Conservation (phyloP, 2,329 filamentous ascomycete genomes). For the Curvularia sp. region DNA sequence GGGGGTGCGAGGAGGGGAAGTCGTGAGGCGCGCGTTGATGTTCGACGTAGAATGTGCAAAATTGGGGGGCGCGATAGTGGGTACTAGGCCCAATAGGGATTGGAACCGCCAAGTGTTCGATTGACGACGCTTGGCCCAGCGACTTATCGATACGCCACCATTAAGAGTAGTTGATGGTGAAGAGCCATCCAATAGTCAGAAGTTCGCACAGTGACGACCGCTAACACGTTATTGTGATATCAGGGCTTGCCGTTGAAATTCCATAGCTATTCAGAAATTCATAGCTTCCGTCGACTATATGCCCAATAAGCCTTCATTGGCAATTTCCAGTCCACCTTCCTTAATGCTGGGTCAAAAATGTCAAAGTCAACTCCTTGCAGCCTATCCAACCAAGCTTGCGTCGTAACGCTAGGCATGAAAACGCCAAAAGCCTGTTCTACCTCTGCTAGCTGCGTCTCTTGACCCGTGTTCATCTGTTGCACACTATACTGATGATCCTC, state of each 20-base stretch:
- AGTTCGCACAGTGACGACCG: not conserved
- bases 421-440: slow-evolving; percentile 77
- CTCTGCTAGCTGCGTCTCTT: slow-evolving; percentile 57
- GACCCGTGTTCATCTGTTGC: slow-evolving; percentile 45
- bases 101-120: slow-evolving; percentile 9
- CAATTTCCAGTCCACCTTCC: slow-evolving; percentile 79
- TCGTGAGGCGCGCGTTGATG: slow-evolving; percentile 6
- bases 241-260: not conserved
- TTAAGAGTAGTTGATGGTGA: not conserved
- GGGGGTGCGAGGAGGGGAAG: not conserved
- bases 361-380: slow-evolving; percentile 87
- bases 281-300: slow-evolving; percentile 61
- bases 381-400: slow-evolving; percentile 77
- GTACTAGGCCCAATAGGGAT: slow-evolving; percentile 6
- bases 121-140: not conserved
- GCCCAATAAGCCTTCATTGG: slow-evolving; percentile 78
- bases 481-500: slow-evolving; percentile 66
- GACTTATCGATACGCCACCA: not conserved
- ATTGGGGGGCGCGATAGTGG: slow-evolving; percentile 15
- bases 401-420: slow-evolving; percentile 79
- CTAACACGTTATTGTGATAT: no score
- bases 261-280: not conserved
- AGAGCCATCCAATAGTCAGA: not conserved
- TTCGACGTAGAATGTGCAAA: slow-evolving; percentile 15
- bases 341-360: slow-evolving; percentile 69